Base-by-base conservation (phyloP, 371 early-diverging fungal genomes). In the Rhizopus microsporus region DNA sequence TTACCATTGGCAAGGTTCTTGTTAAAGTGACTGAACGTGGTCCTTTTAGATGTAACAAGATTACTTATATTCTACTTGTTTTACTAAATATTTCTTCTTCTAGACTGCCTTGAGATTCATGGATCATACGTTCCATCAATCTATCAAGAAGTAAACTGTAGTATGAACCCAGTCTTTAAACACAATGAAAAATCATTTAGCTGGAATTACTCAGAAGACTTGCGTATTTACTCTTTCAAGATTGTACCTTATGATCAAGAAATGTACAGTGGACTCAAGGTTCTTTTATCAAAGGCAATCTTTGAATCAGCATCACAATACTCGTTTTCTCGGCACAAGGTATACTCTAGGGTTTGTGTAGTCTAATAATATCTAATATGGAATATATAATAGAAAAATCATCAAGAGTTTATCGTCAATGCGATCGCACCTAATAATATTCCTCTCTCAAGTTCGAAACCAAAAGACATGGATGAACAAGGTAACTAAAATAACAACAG, bases 111-210 rank as follows among this genome's bases (percentile, higher is more conserved):
- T 72, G 91, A 15, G 60, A 63, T n/a, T 67, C 75, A 17, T 62
- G 66, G 30, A 66, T 61, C 13, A 67, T 64, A 46, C 63, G 65
- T 42, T 76, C 74, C 34, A 67, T 88, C 17, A 68, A 80, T 23
- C 92, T 46, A 17, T 46, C 46, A 93, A 68, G 71, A 71, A 30
- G 46, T 94, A 12, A 83, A 88, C 50, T 73, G 79, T 23, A 68
- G 71, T 31, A 92, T 93, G 90, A 88, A 88, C 55, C 85, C 88
- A 2, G 77, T 86, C 29, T 91, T 92, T 68, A 89, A 80, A 68
- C 42, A 67, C 51, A 39, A 59, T 1, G 56, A 74, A 32, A 34
- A 30, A 6, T 63, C 71, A 3, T 73, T 73, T 38, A 68, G 69
- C 46, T 78, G 78, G 78, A 78, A 78, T 46, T 77, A 77, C 37